These are phyloP conservation scores for Zygosaccharomyces pseudorouxii DNA, from an alignment of 805 yeast species.

Conservation along the genomic window DNA sequence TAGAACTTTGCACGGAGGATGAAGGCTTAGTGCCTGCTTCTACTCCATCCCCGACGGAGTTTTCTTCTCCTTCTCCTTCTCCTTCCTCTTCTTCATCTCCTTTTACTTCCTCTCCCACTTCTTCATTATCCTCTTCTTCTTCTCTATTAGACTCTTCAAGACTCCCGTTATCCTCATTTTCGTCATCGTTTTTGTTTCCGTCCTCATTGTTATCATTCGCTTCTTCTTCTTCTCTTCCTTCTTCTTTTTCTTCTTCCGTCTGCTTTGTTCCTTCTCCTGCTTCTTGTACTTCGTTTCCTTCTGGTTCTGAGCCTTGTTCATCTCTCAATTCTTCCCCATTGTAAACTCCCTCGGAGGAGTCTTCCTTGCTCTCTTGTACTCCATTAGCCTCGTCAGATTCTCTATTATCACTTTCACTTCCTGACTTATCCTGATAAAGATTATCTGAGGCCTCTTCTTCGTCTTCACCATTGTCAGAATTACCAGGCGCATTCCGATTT, in stretches of 20 bases:
- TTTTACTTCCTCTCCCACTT: background rate
- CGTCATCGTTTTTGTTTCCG: background rate
- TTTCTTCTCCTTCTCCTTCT: background rate
- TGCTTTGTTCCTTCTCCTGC: conserved; percentile 1
- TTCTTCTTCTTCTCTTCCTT: conserved; percentile 11
- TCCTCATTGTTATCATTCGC: conserved; percentile 8
- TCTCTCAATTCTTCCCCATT: conserved; percentile 2
- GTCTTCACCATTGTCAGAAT: background rate
- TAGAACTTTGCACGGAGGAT: conserved; percentile 8
- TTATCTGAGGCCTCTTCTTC: conserved; percentile 7
- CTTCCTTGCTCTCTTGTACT: conserved; percentile 6
- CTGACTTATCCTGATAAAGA: conserved; percentile 11
- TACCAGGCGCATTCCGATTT: background rate
- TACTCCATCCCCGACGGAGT: conserved; percentile 12
- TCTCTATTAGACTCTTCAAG: conserved; percentile 5
- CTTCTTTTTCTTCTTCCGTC: background rate
- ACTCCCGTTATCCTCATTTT: conserved; percentile 4
- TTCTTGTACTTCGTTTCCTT: background rate
- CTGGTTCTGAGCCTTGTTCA: conserved; percentile 1
- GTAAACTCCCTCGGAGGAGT: conserved; percentile 5
- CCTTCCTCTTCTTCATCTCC: background rate
- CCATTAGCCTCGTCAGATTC: conserved; percentile 6
- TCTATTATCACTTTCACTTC: conserved; percentile 6
- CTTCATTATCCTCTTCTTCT: conserved; percentile 1
- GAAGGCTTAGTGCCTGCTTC: conserved; percentile 10